Evolutionary conservation across 192 early-diverging fungal genomes (phyloP).

Genomic region (Thoreauomyces humboldtii): DNA sequence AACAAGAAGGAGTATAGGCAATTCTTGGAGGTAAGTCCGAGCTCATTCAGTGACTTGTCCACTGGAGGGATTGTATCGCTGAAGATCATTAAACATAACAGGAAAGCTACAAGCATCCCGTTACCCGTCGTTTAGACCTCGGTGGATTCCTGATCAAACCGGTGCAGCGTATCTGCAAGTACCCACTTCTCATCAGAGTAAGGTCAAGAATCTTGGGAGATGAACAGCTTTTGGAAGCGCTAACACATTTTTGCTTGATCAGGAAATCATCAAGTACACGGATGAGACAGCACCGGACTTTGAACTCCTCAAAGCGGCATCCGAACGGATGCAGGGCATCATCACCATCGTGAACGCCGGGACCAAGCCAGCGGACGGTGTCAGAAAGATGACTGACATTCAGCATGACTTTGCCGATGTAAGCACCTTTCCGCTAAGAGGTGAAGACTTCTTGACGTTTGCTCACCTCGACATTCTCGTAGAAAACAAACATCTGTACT

Average conservation of each 20-base stretch:
- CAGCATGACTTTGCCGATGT: conserved; percentile 49
- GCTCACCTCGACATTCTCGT: neutral
- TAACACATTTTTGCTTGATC: neutral
- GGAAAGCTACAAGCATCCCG: conserved; percentile 42
- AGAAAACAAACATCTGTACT: conserved; percentile 42
- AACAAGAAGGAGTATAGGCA: conserved; percentile 37
- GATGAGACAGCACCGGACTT: conserved; percentile 37
- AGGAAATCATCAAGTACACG: conserved; percentile 56
- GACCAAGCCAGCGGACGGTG: conserved; percentile 34
- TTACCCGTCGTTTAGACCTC: conserved; percentile 43
- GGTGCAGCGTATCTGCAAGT: conserved; percentile 99
- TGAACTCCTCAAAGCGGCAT: conserved; percentile 31
- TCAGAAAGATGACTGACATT: conserved; percentile 45
- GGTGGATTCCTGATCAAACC: conserved; percentile 86
- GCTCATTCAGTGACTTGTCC: neutral
- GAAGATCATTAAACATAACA: neutral
- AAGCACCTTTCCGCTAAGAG: neutral
- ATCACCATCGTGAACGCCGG: conserved; percentile 50
- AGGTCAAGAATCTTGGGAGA: neutral
- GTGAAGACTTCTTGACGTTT: neutral
- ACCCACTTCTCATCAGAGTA: conserved; percentile 76
- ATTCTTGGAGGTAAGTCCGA: conserved; percentile 48
- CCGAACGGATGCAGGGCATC: conserved; percentile 46
- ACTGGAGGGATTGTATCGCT: neutral
- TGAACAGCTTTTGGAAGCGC: no score